Percentiles rank a stretch among this genome's conserved stretches.
These are phyloP conservation scores for Vitis vinifera DNA, from an alignment of 164 flowering plant species.

Conservation along the genomic window ASM3070453v1 NC_081813.1:657001-657500, in stretches of 20 bases:
- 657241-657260: conserved; percentile 99
- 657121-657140: conserved; percentile 79
- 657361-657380: background rate
- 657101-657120: conserved; percentile 89
- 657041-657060: too few relatives aligned
- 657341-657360: background rate
- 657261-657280: conserved; percentile 98
- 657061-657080: background rate
- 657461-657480: background rate
- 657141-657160: background rate
- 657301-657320: conserved; percentile 7
- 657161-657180: background rate
- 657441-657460: background rate
- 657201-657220: conserved; percentile 35
- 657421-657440: background rate
- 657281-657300: conserved; percentile 88
- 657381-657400: background rate
- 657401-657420: background rate
- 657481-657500: conserved; percentile 2
- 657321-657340: background rate
- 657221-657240: conserved; percentile 95
- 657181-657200: too few relatives aligned
- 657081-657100: conserved; percentile 54
- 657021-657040: too few relatives aligned
- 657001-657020: too few relatives aligned